Percentiles rank a stretch among this genome's conserved stretches.
These are phyloP conservation scores for Sporothrix dimorphospora DNA, from an alignment of 2,329 filamentous ascomycete species.

Conservation along the genomic window DNA sequence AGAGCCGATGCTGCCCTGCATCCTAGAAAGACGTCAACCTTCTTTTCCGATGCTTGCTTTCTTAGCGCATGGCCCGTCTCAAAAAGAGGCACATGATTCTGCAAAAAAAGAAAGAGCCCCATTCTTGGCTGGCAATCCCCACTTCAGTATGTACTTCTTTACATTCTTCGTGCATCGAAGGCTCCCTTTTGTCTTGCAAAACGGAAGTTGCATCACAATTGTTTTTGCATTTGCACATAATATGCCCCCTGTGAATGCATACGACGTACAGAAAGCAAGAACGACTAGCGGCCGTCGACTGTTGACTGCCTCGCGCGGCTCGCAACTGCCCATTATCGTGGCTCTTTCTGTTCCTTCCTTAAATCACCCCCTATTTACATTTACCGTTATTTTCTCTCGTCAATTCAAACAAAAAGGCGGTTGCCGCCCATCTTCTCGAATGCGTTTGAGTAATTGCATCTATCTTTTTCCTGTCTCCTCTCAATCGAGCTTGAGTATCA, in stretches of 20 bases:
- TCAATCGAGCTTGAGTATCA: neutral
- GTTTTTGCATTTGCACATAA: neutral
- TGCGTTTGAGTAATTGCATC: neutral
- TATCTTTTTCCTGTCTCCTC: neutral
- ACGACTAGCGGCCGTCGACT: neutral
- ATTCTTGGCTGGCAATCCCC: slow-evolving; percentile 31
- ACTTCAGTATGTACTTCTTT: neutral
- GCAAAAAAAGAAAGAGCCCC: slow-evolving; percentile 41
- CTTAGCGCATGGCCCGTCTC: slow-evolving; percentile 48
- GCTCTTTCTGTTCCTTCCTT: neutral
- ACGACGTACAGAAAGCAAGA: neutral
- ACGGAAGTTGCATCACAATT: neutral
- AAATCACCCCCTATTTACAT: neutral
- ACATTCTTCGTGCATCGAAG: neutral
- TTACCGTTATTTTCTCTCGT: neutral
- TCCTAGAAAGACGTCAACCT: neutral
- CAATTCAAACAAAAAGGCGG: neutral
- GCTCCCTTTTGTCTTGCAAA: neutral
- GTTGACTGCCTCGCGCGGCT: neutral
- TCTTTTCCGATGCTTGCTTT: slow-evolving; percentile 39
- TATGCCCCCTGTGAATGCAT: neutral
- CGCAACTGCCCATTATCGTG: neutral
- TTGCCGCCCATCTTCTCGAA: too few species aligned
- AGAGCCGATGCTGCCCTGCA: slow-evolving; percentile 1
- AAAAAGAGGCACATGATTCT: slow-evolving; percentile 51